Evolutionary conservation across 2,329 filamentous ascomycete species (phyloP).

Genomic region (Microcyclospora pomicola): DNA sequence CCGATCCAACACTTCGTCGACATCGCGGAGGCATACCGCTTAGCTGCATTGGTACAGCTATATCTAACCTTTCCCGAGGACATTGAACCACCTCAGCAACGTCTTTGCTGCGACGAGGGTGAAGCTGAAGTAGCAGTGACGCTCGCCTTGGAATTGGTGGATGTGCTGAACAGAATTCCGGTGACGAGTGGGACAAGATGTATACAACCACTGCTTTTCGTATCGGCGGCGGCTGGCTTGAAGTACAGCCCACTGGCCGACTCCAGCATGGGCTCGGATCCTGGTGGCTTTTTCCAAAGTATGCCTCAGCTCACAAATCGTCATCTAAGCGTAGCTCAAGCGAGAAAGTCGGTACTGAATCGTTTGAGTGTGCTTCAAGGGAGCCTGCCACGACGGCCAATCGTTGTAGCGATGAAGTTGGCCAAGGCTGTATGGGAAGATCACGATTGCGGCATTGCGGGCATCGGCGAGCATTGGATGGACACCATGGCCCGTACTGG

Average conservation of each 20-base stretch:
- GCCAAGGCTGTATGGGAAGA: conserved; percentile 3
- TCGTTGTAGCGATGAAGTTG: conserved; percentile 1
- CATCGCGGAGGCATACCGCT: conserved; percentile 5
- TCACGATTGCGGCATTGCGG: conserved; percentile 1
- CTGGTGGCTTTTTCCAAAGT: background rate
- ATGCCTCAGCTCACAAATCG: conserved; percentile 1
- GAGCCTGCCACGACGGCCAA: background rate
- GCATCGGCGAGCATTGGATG: conserved; percentile 2
- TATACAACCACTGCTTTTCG: conserved; percentile 4
- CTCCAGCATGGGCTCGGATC: background rate
- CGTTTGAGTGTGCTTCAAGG: conserved; percentile 3
- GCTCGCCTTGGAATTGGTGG: conserved; percentile 1
- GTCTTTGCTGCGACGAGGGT: too few species aligned
- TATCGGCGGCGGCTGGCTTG: conserved; percentile 3
- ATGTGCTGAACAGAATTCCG: conserved; percentile 3
- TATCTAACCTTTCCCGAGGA: conserved; percentile 6
- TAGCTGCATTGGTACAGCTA: conserved; percentile 4
- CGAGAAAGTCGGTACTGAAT: conserved; percentile 2
- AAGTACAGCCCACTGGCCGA: conserved; percentile 1
- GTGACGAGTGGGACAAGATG: conserved; percentile 2
- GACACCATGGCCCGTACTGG: conserved; percentile 2
- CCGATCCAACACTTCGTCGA: conserved; percentile 5
- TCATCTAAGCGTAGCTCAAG: conserved; percentile 1
- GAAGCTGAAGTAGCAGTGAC: too few species aligned
- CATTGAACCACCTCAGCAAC: conserved; percentile 1